phyloP scores from a whole-genome alignment of 352 stramenopile species.

The Pythium graminicola region DNA sequence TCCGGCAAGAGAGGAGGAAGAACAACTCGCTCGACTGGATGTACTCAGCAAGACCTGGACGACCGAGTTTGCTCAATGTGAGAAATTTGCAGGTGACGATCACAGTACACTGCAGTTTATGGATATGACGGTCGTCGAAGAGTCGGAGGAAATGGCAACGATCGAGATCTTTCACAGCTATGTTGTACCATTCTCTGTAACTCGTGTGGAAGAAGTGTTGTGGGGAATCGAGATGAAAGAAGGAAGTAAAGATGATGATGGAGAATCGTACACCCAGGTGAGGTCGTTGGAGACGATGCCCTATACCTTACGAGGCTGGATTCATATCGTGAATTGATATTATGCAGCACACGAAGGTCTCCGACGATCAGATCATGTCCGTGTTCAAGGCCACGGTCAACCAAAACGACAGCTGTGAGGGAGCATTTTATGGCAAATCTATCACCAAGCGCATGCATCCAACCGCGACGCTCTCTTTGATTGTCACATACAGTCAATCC shows the following conservation, averaged over 20 bases:
- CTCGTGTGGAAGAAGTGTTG: neutral
- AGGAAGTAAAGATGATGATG: neutral
- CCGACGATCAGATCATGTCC: slow-evolving; percentile 10
- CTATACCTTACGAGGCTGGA: neutral
- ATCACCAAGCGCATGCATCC: slow-evolving; percentile 1
- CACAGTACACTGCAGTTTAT: slow-evolving; percentile 4
- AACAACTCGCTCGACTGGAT: slow-evolving; percentile 3
- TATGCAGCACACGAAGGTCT: neutral
- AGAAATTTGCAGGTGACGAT: neutral
- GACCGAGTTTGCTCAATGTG: neutral
- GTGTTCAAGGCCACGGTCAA: slow-evolving; percentile 1
- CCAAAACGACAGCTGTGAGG: neutral
- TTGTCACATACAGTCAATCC: neutral
- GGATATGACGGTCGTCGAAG: neutral
- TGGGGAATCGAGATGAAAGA: slow-evolving; percentile 4
- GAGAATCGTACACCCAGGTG: slow-evolving; percentile 5
- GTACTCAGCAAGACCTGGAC: neutral
- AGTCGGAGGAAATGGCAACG: neutral
- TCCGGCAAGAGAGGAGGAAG: slow-evolving; percentile 3
- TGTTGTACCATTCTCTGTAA: neutral
- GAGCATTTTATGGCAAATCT: slow-evolving; percentile 5
- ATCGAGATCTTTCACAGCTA: slow-evolving; percentile 4
- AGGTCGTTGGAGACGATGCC: neutral
- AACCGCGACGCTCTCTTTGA: neutral
- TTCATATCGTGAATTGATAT: neutral